Conservation (phyloP, 2,329 filamentous ascomycete species). For the Aspergillus hiratsukae region DNA sequence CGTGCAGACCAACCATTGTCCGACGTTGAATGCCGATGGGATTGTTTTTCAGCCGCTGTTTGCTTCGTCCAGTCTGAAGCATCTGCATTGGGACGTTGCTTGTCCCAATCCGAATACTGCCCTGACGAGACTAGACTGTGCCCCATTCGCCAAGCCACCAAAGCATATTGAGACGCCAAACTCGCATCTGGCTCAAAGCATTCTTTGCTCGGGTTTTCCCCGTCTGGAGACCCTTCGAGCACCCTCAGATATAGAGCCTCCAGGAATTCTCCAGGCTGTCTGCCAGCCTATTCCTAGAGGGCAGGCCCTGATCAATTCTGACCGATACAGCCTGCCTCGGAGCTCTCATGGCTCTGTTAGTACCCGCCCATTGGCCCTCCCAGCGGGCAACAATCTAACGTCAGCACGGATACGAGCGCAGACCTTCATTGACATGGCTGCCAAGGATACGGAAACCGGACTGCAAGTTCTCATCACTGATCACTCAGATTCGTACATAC, state of each 20-base stretch:
- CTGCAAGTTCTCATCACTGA: conserved; percentile 41
- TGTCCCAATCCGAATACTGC: conserved; percentile 35
- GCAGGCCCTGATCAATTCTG: conserved; percentile 36
- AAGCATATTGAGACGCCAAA: conserved; percentile 36
- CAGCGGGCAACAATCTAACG: conserved; percentile 41
- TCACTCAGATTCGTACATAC: conserved; percentile 35
- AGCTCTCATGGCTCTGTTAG: conserved; percentile 41
- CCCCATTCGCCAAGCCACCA: conserved; percentile 32
- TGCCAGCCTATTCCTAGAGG: conserved; percentile 38
- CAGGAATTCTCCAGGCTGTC: conserved; percentile 40
- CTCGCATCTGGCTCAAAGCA: conserved; percentile 42
- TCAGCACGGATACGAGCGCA: conserved; percentile 43
- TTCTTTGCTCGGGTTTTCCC: conserved; percentile 41
- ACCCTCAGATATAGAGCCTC: conserved; percentile 42
- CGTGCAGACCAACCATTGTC: conserved; percentile 47
- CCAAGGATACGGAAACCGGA: conserved; percentile 37
- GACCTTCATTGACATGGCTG: conserved; percentile 41
- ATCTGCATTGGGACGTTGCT: conserved; percentile 55
- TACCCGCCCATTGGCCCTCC: conserved; percentile 37
- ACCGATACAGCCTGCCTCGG: conserved; percentile 38
- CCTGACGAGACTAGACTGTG: conserved; percentile 34
- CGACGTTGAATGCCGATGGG: conserved; percentile 39
- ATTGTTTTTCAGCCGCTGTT: conserved; percentile 47
- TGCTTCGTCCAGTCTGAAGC: conserved; percentile 45
- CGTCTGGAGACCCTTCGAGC: conserved; percentile 37